Evolutionary conservation across 129 eudicot species (phyloP).

Genomic region (Flaveria sonorensis): DNA sequence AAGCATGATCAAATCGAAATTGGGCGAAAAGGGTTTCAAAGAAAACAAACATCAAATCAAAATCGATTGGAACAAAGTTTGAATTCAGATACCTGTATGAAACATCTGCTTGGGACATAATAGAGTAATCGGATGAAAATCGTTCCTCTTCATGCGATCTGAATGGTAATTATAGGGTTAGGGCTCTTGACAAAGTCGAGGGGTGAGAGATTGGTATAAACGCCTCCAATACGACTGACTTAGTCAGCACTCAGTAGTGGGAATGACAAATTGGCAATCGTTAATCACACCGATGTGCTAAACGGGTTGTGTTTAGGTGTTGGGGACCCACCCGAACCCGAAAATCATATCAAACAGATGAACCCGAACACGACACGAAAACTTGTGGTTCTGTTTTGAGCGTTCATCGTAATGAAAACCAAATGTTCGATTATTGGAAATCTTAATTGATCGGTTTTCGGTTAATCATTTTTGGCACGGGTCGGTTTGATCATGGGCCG

Average conservation of each 20-base stretch:
- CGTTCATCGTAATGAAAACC: too few species aligned
- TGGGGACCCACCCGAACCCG: too few species aligned
- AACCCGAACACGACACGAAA: too few species aligned
- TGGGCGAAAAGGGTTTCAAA: background rate
- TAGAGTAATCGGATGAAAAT: conserved; percentile 14
- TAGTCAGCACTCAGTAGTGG: background rate
- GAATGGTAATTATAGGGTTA: conserved; percentile 14
- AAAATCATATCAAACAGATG: too few species aligned
- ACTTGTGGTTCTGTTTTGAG: too few species aligned
- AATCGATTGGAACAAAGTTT: background rate
- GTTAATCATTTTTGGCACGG: too few species aligned
- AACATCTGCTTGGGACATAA: conserved; percentile 69
- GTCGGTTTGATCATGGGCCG: too few species aligned
- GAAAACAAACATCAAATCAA: background rate
- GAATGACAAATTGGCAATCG: background rate
- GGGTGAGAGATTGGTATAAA: conserved; percentile 6
- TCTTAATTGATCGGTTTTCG: too few species aligned
- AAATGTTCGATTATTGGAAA: too few species aligned
- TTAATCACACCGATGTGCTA: too few species aligned
- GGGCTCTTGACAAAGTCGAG: conserved; percentile 13
- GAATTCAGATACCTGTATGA: conserved; percentile 50
- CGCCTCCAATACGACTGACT: conserved; percentile 31
- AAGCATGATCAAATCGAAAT: background rate
- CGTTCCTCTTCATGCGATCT: conserved; percentile 32
- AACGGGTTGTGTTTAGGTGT: too few species aligned